phyloP scores from a whole-genome alignment of 1,284 basidiomycete species.

The Mycena citricolor region DNA sequence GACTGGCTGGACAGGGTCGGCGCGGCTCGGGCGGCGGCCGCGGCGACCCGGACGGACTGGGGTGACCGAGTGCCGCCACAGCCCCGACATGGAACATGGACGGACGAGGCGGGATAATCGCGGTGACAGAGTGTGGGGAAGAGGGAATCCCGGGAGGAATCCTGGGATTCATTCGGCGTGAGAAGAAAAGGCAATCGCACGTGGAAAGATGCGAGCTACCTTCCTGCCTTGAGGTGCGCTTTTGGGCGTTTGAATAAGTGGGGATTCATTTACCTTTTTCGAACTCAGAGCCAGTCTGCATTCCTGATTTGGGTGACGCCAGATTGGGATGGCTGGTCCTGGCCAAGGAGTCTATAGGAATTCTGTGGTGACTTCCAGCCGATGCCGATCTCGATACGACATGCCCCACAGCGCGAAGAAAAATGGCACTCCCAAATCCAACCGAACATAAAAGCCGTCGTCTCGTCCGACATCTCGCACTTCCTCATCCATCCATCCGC shows the following conservation, averaged over 20 bases:
- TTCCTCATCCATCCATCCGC: slow-evolving; percentile 24
- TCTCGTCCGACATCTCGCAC: slow-evolving; percentile 30
- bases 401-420: slow-evolving; percentile 12
- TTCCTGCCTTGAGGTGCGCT: slow-evolving; percentile 25
- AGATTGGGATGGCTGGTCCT: too few species aligned
- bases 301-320: slow-evolving; percentile 23
- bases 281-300: slow-evolving; percentile 24
- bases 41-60: too few species aligned
- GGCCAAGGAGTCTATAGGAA: slow-evolving; percentile 18
- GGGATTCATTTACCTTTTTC: slow-evolving; percentile 25
- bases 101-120: too few species aligned
- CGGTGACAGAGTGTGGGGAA: too few species aligned
- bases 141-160: slow-evolving; percentile 14
- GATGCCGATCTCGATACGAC: slow-evolving; percentile 23
- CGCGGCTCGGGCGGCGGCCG: too few species aligned
- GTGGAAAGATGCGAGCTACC: slow-evolving; percentile 19
- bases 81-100: too few species aligned
- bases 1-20: too few species aligned
- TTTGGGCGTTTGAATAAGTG: slow-evolving; percentile 25
- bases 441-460: slow-evolving; percentile 44
- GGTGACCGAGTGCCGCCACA: too few species aligned
- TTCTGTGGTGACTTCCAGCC: slow-evolving; percentile 15
- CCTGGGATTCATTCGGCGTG: slow-evolving; percentile 16
- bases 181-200: slow-evolving; percentile 21
- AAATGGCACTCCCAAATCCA: slow-evolving; percentile 21